These are phyloP conservation scores for Pueraria montana DNA, from an alignment of 306 rosid genomes.

Conservation along the genomic window DNA sequence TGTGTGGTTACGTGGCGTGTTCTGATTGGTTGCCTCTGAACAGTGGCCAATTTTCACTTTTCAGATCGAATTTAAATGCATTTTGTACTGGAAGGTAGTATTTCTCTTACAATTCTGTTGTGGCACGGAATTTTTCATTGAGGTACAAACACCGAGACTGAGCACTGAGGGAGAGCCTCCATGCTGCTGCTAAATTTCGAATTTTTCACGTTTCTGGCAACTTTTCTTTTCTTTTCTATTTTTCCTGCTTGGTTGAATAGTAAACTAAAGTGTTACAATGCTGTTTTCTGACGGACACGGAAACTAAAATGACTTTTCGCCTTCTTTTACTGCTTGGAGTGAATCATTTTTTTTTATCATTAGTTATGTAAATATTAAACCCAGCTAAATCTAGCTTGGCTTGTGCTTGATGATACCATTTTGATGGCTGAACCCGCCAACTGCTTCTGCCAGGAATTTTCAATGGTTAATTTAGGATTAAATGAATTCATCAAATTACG, in stretches of 20 bases:
- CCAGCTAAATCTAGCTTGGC: neutral
- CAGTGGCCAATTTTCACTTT: neutral
- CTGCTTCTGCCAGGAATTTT: neutral
- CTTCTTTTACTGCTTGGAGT: neutral
- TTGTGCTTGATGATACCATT: neutral
- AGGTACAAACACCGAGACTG: neutral
- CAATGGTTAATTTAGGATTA: neutral
- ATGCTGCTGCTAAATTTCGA: neutral
- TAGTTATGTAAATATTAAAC: neutral
- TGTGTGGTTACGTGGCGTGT: conserved; percentile 35
- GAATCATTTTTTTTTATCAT: no score
- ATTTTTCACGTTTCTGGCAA: neutral
- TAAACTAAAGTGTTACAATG: neutral
- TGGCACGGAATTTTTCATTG: conserved; percentile 42
- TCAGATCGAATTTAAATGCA: neutral
- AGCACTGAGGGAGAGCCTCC: neutral
- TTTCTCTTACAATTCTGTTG: conserved; percentile 3
- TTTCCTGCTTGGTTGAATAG: neutral
- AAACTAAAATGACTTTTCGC: neutral
- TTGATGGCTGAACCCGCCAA: neutral
- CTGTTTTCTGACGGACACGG: neutral
- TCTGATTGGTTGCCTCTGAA: conserved; percentile 30
- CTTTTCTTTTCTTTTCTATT: neutral
- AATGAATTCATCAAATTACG: neutral
- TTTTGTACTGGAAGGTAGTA: no score